Conservation (phyloP, 345 rosid species). For the Pugionium cornutum region DNA sequence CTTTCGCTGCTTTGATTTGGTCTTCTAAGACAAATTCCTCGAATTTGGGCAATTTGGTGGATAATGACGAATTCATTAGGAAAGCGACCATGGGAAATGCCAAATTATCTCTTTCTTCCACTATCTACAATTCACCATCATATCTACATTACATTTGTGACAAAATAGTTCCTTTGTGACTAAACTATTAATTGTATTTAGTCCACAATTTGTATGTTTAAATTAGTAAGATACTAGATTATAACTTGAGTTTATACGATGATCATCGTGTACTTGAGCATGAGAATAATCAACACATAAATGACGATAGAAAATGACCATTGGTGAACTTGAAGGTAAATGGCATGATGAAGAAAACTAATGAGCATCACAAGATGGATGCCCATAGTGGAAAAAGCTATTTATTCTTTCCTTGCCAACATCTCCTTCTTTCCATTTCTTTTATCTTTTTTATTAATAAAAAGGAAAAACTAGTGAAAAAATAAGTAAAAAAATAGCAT, state of each 20-base stretch:
- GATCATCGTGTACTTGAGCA: not conserved
- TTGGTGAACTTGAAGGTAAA: conserved; percentile 27
- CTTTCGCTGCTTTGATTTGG: conserved; percentile 24
- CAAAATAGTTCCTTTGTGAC: no score
- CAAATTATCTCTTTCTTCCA: not conserved
- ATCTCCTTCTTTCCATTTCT: conserved; percentile 29
- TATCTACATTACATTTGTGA: not conserved
- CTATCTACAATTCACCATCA: conserved; percentile 24
- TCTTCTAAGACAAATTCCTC: not conserved
- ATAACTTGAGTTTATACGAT: not conserved
- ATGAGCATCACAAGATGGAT: conserved; percentile 46
- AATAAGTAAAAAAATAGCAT: no score
- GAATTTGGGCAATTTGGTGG: conserved; percentile 14
- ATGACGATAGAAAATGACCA: conserved; percentile 28
- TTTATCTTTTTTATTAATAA: conserved; percentile 3
- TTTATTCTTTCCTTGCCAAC: conserved; percentile 56
- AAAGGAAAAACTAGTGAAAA: no score
- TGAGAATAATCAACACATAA: conserved; percentile 1
- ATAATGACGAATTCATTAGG: conserved; percentile 34
- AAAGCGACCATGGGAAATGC: conserved; percentile 27
- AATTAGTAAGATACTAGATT: not conserved
- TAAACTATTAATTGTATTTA: no score
- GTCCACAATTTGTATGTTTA: no score
- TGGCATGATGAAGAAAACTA: conserved; percentile 4
- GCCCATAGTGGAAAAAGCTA: conserved; percentile 55